phyloP scores from a whole-genome alignment of 441 rosid species.

The Croton setiger region DNA sequence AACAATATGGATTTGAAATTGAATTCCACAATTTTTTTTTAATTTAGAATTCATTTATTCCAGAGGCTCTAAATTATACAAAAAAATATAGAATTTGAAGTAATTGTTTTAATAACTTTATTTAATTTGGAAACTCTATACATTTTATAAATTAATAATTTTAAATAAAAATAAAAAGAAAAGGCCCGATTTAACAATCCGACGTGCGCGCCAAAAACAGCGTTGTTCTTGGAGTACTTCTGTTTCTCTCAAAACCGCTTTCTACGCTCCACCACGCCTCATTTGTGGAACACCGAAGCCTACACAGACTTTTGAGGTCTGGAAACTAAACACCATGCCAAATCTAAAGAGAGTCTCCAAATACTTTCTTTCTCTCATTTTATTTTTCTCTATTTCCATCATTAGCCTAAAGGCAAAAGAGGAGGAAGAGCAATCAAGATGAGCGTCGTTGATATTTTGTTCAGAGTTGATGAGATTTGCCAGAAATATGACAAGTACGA shows the following conservation, averaged over 20 bases:
- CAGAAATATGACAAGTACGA: constrained; percentile 87
- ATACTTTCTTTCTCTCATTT: constrained; percentile 2
- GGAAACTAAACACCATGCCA: constrained; percentile 7
- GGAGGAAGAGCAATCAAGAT: constrained; percentile 22
- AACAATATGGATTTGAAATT: too few species aligned
- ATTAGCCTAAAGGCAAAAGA: not conserved
- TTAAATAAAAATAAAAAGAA: too few species aligned
- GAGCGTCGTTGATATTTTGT: constrained; percentile 85
- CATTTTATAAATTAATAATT: too few species aligned
- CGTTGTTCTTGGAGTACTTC: not conserved
- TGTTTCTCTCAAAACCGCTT: constrained; percentile 7
- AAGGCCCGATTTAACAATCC: not conserved
- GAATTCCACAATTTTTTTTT: too few species aligned
- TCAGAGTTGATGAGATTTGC: constrained; percentile 90
- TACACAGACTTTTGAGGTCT: not conserved
- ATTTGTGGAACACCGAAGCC: constrained; percentile 1
- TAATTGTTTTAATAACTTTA: too few species aligned
- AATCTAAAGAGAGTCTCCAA: constrained; percentile 9
- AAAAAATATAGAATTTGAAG: too few species aligned
- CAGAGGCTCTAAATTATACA: too few species aligned
- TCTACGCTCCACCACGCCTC: constrained; percentile 28
- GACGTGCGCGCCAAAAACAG: not conserved
- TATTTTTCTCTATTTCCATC: not conserved
- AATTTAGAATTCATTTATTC: too few species aligned
- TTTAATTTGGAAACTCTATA: too few species aligned